Evolutionary conservation across 1,139 yeast genomes (phyloP), one percentile per base, ranked within the genome.

Genomic region (Candida gigantensis): DNA sequence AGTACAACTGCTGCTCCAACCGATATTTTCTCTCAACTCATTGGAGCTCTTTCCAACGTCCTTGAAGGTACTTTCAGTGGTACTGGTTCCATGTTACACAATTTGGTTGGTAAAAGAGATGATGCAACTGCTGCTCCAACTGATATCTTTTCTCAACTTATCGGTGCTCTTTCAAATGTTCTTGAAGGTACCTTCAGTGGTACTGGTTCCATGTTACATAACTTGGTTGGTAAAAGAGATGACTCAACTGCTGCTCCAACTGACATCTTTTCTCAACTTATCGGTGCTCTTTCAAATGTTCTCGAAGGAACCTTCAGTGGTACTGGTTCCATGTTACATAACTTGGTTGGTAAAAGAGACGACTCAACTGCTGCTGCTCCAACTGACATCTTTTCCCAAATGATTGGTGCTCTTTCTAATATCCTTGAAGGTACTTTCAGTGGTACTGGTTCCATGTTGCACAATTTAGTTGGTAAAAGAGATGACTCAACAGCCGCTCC

Each of bases 381-480:
- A 21, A 9, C 32, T 9, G 32, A 29, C 11, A 18, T 19, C 13
- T 20, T 29, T n/a, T 29, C 32, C n/a, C 6, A 15, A 14, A 15
- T 29, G 18, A 34, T 30, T 18, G 23, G 23, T 27, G 17, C 17
- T 13, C n/a, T 29, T 13, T 29, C 32, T 9, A 31, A 24, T 9
- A 11, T 34, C 5, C 18, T 23, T 11, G 35, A 25, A 32, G 31
- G 26, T 26, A 10, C 25, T 3, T 27, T 27, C 11, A 8, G 24
- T 7, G 25, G 16, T 8, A 11, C 31, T 16, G 35, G 35, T 27
- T 19, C 27, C 11, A 15, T 28, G 20, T 20, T 21, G n/a, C 32
- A 27, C 23, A 34, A 34, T 24, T 13, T 23, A 11, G 20, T 31
- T 24, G 34, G 34, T 31, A 20, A 31, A 31, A 26, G 30, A 27